Conservation (phyloP, 805 yeast genomes). For the Ogataea minuta region DNA sequence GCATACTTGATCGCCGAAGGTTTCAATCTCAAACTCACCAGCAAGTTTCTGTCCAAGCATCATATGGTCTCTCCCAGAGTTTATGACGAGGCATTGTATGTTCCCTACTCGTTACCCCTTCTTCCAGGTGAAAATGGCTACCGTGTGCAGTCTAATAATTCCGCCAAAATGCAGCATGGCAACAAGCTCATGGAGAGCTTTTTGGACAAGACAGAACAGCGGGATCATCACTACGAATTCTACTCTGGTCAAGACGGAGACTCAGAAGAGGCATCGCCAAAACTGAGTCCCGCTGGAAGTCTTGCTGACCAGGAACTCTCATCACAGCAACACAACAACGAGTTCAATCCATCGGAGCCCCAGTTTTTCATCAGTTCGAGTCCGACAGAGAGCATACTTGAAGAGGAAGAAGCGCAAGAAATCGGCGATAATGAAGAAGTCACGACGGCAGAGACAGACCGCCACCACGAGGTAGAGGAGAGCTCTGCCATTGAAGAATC, state of each 20-base stretch:
- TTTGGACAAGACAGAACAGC: conserved; percentile 76
- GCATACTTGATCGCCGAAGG: conserved; percentile 90
- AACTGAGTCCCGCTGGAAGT: conserved; percentile 21
- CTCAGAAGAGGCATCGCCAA: conserved; percentile 20
- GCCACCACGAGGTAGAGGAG: conserved; percentile 2
- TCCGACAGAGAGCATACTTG: conserved; percentile 32
- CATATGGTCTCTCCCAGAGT: conserved; percentile 85
- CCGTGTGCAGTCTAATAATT: conserved; percentile 67
- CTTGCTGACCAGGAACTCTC: conserved; percentile 20
- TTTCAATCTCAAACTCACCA: conserved; percentile 60
- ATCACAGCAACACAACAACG: conserved; percentile 41
- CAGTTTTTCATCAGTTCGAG: conserved; percentile 67
- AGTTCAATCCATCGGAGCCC: conserved; percentile 92
- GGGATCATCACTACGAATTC: conserved; percentile 90
- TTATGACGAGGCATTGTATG: conserved; percentile 91
- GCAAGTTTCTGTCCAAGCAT: conserved; percentile 59
- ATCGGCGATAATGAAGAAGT: background rate
- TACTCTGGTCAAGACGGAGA: conserved; percentile 71
- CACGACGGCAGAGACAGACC: background rate
- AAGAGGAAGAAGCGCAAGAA: conserved; percentile 19
- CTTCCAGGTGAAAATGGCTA: conserved; percentile 81
- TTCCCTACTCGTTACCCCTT: conserved; percentile 83
- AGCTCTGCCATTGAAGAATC: conserved; percentile 9
- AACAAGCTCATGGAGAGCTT: conserved; percentile 65
- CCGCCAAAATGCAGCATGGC: conserved; percentile 39